phyloP scores from a whole-genome alignment of 805 yeast genomes.

The Myxozyma sirexii region DNA sequence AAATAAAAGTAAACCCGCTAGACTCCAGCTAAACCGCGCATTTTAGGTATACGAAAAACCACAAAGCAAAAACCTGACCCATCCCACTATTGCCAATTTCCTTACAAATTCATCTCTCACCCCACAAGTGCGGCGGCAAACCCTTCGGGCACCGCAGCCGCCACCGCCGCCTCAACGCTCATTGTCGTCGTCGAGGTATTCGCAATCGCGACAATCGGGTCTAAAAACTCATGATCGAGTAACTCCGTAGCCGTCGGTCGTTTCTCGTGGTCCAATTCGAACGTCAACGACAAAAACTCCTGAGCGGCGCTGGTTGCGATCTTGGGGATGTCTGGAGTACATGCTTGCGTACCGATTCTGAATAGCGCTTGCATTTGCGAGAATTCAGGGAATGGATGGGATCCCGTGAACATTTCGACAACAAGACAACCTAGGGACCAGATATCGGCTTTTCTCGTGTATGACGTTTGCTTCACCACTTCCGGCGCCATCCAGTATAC shows the following conservation, averaged over 20 bases:
- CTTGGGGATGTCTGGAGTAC: conserved; percentile 75
- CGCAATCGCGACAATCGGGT: conserved; percentile 14
- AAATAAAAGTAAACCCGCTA: too few relatives aligned
- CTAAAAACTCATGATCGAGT: conserved; percentile 60
- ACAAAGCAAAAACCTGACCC: too few relatives aligned
- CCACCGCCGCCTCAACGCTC: neutral
- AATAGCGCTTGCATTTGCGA: conserved; percentile 97
- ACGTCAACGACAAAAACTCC: conserved; percentile 66
- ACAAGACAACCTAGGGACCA: conserved; percentile 97
- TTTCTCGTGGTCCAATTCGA: conserved; percentile 71
- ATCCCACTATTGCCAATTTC: too few relatives aligned
- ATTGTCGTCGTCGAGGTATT: neutral
- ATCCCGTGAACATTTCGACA: conserved; percentile 94
- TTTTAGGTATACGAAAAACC: too few relatives aligned
- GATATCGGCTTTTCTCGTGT: conserved; percentile 90
- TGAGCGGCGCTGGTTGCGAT: conserved; percentile 64
- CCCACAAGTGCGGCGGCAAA: neutral
- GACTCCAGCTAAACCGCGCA: too few relatives aligned
- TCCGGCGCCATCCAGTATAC: conserved; percentile 99
- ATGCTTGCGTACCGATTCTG: conserved; percentile 76
- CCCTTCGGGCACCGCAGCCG: neutral
- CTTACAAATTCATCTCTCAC: neutral
- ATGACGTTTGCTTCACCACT: conserved; percentile 89
- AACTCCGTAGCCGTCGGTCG: conserved; percentile 76
- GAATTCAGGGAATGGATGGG: conserved; percentile 93